Evolutionary conservation across 2,329 filamentous ascomycete species (phyloP).

Genomic region (Talaromyces pinophilus): DNA sequence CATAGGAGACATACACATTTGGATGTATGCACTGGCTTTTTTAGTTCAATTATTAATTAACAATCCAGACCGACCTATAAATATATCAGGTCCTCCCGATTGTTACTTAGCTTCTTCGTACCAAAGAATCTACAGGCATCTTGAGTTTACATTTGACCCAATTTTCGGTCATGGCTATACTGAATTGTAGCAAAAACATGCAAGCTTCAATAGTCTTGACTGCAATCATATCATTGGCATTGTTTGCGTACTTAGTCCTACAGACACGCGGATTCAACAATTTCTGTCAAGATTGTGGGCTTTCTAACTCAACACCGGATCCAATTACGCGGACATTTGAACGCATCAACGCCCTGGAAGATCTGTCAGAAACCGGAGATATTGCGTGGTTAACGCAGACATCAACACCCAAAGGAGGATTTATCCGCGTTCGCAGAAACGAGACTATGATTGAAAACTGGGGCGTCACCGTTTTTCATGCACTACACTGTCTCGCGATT

Average conservation of each 20-base stretch:
- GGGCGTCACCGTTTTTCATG: neutral
- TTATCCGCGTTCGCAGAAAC: neutral
- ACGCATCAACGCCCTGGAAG: neutral
- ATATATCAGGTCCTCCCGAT: neutral
- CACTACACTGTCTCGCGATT: neutral
- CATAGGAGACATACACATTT: no score
- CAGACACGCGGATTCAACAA: neutral
- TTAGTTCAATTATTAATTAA: neutral
- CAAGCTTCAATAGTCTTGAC: neutral
- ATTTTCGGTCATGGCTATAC: neutral
- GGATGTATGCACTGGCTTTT: neutral
- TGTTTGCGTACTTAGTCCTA: neutral
- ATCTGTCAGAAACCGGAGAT: neutral
- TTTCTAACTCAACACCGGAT: neutral
- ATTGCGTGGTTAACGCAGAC: neutral
- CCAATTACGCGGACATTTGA: neutral
- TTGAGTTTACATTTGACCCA: no score
- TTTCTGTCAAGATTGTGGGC: neutral
- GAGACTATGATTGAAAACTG: neutral
- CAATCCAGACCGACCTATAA: neutral
- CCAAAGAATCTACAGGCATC: no score
- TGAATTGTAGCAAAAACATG: neutral
- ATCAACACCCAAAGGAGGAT: neutral
- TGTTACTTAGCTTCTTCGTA: no score
- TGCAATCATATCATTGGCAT: neutral